Percentiles rank a stretch among this genome's conserved stretches.
Evolutionary conservation across 352 stramenopile species (phyloP).

Genomic region (Pythium utonaiense): DNA sequence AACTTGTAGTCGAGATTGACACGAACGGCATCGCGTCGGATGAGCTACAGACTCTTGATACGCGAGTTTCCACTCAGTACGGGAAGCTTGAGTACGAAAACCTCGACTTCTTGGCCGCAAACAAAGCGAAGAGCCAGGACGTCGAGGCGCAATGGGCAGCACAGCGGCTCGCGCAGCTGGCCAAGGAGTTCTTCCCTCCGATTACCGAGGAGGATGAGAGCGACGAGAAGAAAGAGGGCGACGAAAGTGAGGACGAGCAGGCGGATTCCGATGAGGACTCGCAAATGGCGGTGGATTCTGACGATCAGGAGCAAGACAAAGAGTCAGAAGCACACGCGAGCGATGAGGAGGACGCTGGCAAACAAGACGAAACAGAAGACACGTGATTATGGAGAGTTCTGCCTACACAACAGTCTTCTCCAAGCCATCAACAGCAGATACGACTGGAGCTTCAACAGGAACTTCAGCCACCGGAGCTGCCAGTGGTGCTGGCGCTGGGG

Average conservation of each 20-base stretch:
- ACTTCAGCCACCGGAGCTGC: not conserved
- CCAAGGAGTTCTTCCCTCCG: constrained; percentile 64
- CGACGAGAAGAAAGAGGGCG: constrained; percentile 10
- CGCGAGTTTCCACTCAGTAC: constrained; percentile 37
- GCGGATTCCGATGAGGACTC: constrained; percentile 30
- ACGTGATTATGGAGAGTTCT: not conserved
- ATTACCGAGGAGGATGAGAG: constrained; percentile 31
- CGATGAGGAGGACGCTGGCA: not conserved
- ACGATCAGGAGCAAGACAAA: constrained; percentile 10
- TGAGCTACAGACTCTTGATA: constrained; percentile 58
- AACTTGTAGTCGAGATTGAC: constrained; percentile 62
- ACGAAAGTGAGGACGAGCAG: constrained; percentile 13
- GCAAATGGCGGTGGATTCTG: constrained; percentile 32
- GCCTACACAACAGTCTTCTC: constrained; percentile 21
- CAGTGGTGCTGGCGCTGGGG: not conserved
- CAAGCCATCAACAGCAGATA: constrained; percentile 8
- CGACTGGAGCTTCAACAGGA: not conserved
- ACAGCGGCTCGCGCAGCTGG: constrained; percentile 47
- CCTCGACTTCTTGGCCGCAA: constrained; percentile 56
- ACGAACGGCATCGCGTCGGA: constrained; percentile 37
- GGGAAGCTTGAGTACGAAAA: constrained; percentile 65
- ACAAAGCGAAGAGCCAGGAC: constrained; percentile 49
- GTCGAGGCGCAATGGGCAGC: constrained; percentile 57
- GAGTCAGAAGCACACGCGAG: constrained; percentile 13
- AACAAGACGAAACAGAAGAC: not conserved